A percentile compares a stretch with the other conserved stretches of the same genome.
Conservation (phyloP, 768 basidiomycete genomes). For the Mycena epipterygia region DNA sequence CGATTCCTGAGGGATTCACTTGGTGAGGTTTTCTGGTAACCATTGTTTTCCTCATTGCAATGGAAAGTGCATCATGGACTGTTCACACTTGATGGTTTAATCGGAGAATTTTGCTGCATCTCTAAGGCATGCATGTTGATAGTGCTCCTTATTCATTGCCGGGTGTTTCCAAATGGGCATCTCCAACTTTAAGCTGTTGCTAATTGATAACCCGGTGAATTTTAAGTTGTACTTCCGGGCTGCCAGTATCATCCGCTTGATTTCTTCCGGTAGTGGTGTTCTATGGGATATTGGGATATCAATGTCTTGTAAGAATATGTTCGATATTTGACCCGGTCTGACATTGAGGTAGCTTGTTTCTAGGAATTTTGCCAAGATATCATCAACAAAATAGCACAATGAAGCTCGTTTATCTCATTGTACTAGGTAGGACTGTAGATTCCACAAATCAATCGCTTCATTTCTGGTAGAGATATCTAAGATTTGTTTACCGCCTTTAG, state of each 20-base stretch:
- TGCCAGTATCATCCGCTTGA: neutral
- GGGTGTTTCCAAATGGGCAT: no score
- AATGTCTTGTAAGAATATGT: neutral
- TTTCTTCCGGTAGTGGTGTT: neutral
- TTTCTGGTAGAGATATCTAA: neutral
- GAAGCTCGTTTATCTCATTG: neutral
- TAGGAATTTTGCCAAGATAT: neutral
- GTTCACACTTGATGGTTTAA: no score
- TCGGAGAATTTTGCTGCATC: no score
- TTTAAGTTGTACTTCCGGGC: neutral
- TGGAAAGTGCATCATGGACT: no score
- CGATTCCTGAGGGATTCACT: no score
- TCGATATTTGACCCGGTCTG: neutral
- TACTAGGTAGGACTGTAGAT: neutral
- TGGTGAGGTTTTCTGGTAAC: no score
- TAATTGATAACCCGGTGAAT: neutral
- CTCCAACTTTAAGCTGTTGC: neutral
- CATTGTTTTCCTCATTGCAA: no score
- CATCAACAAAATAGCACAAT: neutral
- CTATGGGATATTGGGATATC: neutral
- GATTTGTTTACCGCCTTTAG: neutral
- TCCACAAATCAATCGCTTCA: no score
- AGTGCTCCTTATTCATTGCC: no score
- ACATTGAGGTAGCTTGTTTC: conserved; percentile 4
- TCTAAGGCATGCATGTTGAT: no score